Conservation (phyloP, 352 stramenopile species). For the Pythium scleroteichum region DNA sequence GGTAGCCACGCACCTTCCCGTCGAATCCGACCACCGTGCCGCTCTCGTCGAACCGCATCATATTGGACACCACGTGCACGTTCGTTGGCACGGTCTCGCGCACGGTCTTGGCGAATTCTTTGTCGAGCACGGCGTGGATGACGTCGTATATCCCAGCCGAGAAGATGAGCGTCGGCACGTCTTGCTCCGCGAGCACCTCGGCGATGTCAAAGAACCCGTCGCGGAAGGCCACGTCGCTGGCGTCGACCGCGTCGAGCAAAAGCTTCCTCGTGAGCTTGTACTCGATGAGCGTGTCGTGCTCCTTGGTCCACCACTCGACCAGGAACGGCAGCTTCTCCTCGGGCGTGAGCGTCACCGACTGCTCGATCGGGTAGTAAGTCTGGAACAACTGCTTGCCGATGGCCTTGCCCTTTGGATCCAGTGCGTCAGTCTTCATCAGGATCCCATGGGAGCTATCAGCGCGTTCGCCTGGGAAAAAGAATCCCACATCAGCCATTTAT, state of each 20-base stretch:
- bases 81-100: slow-evolving; percentile 41
- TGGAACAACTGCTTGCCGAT: slow-evolving; percentile 53
- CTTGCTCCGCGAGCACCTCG: slow-evolving; percentile 41
- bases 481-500: too few species aligned
- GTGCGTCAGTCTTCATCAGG: slow-evolving; percentile 24
- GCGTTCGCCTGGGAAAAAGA: slow-evolving; percentile 19
- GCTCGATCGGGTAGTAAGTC: slow-evolving; percentile 69
- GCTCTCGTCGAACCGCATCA: slow-evolving; percentile 69
- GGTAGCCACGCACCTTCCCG: slow-evolving; percentile 37
- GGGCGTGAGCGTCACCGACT: slow-evolving; percentile 49
- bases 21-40: slow-evolving; percentile 49
- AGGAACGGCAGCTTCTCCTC: slow-evolving; percentile 73
- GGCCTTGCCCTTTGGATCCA: slow-evolving; percentile 30
- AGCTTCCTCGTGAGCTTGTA: slow-evolving; percentile 46
- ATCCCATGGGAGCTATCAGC: slow-evolving; percentile 37
- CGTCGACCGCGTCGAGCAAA: slow-evolving; percentile 43
- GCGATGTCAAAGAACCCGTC: slow-evolving; percentile 71
- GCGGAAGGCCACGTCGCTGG: slow-evolving; percentile 57
- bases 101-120: slow-evolving; percentile 50
- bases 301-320: slow-evolving; percentile 64
- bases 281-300: slow-evolving; percentile 56
- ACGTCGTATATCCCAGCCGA: slow-evolving; percentile 76
- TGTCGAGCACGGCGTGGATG: slow-evolving; percentile 63
- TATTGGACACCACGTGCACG: slow-evolving; percentile 82
- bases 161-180: slow-evolving; percentile 78